These are phyloP conservation scores for Backusella westeae DNA, from an alignment of 192 early-diverging fungal genomes.

Conservation along the genomic window DNA sequence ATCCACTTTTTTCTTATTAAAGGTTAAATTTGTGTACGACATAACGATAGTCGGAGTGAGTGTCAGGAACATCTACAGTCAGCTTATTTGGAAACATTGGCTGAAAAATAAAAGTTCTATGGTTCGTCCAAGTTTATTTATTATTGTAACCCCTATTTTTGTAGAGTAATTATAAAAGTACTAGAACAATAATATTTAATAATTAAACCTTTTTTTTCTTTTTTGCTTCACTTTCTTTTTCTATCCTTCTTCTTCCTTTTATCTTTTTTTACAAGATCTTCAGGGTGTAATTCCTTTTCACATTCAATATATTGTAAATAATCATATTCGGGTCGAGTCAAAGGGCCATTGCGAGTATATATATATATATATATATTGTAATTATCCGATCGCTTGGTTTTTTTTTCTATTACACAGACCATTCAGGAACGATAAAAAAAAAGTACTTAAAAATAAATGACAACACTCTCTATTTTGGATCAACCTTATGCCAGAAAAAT, in stretches of 20 bases:
- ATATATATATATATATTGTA: not conserved
- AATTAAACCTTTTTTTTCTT: not conserved
- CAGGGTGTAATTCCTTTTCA: not conserved
- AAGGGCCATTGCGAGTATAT: not conserved
- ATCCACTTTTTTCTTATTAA: not conserved
- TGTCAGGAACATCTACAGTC: not conserved
- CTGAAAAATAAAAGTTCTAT: not conserved
- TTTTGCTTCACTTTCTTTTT: not conserved
- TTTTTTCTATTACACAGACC: not conserved
- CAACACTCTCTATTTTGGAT: conserved; percentile 1
- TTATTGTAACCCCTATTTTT: not conserved
- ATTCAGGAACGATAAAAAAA: not conserved
- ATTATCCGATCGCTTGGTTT: not conserved
- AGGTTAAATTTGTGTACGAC: not conserved
- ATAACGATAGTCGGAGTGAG: not conserved
- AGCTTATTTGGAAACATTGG: not conserved
- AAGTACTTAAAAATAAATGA: not conserved
- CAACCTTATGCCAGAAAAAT: conserved; percentile 2
- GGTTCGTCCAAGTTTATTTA: not conserved
- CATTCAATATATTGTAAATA: not conserved
- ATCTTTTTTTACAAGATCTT: not conserved
- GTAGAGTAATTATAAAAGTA: not conserved
- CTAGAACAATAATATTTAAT: not conserved
- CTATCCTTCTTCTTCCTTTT: not conserved
- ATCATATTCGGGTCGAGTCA: not conserved